Evolutionary conservation across 164 flowering plant genomes (phyloP), one percentile per base, ranked within the genome.

Genomic region (Macadamia integrifolia): DNA sequence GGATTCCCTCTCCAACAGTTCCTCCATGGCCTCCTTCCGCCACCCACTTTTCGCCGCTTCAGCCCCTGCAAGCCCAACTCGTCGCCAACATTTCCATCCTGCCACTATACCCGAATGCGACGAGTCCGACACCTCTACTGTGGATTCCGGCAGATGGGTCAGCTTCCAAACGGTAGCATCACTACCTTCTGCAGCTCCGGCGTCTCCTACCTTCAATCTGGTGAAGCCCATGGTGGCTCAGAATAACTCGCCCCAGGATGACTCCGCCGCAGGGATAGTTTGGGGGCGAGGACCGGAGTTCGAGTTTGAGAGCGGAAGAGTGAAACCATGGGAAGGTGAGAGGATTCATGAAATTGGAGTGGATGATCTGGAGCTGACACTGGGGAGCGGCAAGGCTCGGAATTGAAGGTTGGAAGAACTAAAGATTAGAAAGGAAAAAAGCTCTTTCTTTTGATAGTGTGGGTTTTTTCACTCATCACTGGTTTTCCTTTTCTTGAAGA

Each of bases 241-340:
- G 66, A 80, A 79, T 68, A 65, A 10, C 49, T 55, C 53, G 35
- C 10, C 75, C 9, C 74, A 69, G 76, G 48, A 66, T 64, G 48
- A 66, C 64, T 31, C 80, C 81, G 77, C 79, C 70, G 81, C 70
- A 62, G 78, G 40, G 40, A 2, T 35, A 35, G 40, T 2, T 35
- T 35, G 40, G 40, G 40, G 40, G 40, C 3, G 40, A 35, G 40
- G 80, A 30, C 43, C 85, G 10, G 94, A 90, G 74, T 87, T 90
- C 71, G 91, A 83, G 73, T 90, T 92, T 63, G 91, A 79, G 84
- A 84, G 76, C 71, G 77, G 84, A 4, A 77, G 72, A 43, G 92
- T 93, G 65, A 92, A 77, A 73, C 76, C 98, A 0, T 92, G 98
- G 98, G 98, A 92, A 66, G 98, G 98, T 9, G 98, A 92, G 84